Evolutionary conservation across 2,329 filamentous ascomycete species (phyloP), one percentile per base, ranked within the genome.

Genomic region (Penicillium nordicum): DNA sequence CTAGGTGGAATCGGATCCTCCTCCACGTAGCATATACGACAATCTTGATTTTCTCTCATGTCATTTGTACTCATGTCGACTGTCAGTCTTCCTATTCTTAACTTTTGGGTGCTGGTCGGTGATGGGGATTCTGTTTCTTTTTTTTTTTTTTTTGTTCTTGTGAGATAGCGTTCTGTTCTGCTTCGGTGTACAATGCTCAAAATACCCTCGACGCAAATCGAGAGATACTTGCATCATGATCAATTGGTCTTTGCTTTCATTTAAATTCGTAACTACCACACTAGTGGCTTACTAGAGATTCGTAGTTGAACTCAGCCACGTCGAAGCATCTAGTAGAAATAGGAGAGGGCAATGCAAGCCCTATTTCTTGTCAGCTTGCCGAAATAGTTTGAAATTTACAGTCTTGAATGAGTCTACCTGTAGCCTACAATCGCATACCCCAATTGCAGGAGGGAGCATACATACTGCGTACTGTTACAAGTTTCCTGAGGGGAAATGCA

Each of bases 161-260:
- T 65, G 62, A 65, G 58, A 65, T 65, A 65, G 61, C 62, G 55
- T 55, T 55, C 45, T 54, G 58, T 58, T 57, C 48, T 63, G 57
- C 53, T 59, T 48, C 38, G 55, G 58, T 73, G 70, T 72, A 72
- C 69, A 71, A 70, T 71, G 65, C 65, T 72, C 63, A 67, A 63
- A 64, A 71, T 71, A 72, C 69, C 69, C 69, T 69, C 64, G 63
- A 65, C 57, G 59, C 59, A 67, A 66, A 62, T 57, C 54, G 53
- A 62, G 57, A 57, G 59, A 62, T 65, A 54, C 57, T 65, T 66
- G 59, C 60, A 64, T 63, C 59, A 66, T 62, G 53, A 63, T 57
- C 21, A 32, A 12, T 18, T 41, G 36, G 3, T 7, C 18, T 11
- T 41, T 25, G 55, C 55, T 59, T 57, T 21, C 12, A 29, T 18